These are phyloP conservation scores for Aspergillus egyptiacus DNA, from an alignment of 495 filamentous ascomycete genomes.

Conservation along the genomic window DNA sequence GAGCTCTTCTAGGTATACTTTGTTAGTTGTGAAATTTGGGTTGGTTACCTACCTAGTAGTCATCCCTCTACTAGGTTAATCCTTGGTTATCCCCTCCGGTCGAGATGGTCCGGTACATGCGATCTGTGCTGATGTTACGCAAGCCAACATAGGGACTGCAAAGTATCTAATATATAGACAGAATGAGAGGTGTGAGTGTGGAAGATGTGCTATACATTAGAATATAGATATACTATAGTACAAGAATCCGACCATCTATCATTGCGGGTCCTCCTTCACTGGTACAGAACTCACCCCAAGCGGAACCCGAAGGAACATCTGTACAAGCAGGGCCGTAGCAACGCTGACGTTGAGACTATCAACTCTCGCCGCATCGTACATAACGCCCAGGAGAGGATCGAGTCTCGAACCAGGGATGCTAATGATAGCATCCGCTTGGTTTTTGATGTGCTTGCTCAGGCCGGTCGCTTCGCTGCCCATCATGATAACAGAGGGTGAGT, in stretches of 20 bases:
- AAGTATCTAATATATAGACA: no score
- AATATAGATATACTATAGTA: no score
- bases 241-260: background rate
- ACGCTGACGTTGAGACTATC: constrained; percentile 89
- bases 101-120: background rate
- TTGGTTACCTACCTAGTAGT: no score
- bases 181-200: no score
- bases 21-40: no score
- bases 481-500: constrained; percentile 67
- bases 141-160: no score
- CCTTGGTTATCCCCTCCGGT: background rate
- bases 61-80: no score
- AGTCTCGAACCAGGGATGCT: constrained; percentile 46
- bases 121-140: no score
- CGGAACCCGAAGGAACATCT: constrained; percentile 50
- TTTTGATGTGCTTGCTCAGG: constrained; percentile 53
- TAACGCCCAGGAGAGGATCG: constrained; percentile 24
- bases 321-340: constrained; percentile 69
- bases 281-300: constrained; percentile 27
- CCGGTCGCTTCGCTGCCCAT: constrained; percentile 81
- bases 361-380: constrained; percentile 39
- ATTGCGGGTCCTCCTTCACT: constrained; percentile 9
- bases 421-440: constrained; percentile 55
- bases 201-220: background rate
- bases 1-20: no score